Percentiles rank a stretch among this genome's conserved stretches.
Conservation (phyloP, 139 green algal genomes). For the Closterium sp. region DNA sequence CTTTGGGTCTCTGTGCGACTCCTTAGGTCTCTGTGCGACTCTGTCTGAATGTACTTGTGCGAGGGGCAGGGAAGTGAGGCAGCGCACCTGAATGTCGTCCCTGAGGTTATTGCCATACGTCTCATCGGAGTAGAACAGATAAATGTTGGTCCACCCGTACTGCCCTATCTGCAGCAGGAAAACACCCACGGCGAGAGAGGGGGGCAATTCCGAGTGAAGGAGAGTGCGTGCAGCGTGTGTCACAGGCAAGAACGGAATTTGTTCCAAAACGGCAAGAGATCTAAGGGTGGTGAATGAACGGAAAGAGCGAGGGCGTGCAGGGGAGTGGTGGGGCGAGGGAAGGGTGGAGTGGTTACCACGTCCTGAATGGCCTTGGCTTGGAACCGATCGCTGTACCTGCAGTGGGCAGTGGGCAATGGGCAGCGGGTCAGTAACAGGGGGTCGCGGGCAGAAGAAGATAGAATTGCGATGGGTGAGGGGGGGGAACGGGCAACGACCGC, state of each 20-base stretch:
- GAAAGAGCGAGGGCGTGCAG: neutral
- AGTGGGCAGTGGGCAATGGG: neutral
- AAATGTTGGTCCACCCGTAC: neutral
- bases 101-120: neutral
- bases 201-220: neutral
- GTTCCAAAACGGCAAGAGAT: no score
- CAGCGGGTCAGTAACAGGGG: neutral
- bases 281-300: neutral
- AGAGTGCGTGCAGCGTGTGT: neutral
- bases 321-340: neutral
- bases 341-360: neutral
- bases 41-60: no score
- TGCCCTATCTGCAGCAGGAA: neutral
- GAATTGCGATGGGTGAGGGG: neutral
- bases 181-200: neutral
- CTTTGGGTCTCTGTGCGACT: no score
- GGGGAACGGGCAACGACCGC: neutral
- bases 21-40: no score
- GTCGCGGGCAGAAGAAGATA: neutral
- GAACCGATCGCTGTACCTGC: neutral
- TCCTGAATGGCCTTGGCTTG: neutral
- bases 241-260: no score
- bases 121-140: neutral
- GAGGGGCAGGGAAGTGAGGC: no score
- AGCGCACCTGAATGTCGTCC: neutral